Evolutionary conservation across 805 yeast species (phyloP), one percentile per base, ranked within the genome.

Genomic region (Zygosaccharomyces rouxii): DNA sequence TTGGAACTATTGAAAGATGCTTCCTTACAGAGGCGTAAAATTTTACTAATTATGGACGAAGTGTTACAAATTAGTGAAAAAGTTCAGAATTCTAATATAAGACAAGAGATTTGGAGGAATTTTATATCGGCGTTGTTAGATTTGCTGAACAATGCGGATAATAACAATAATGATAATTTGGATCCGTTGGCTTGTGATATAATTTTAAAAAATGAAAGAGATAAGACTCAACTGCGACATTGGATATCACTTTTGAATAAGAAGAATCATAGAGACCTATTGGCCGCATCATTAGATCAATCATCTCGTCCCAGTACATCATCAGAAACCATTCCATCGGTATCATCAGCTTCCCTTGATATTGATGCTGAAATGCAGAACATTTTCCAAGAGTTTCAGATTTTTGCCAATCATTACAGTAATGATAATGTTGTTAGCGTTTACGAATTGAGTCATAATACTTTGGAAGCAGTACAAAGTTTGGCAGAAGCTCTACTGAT

Each of bases 121-220:
- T 67, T 70, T 38, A 58, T 68, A 25, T 69, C 70, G 4, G 46
- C 61, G 25, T 31, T 48, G 42, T 51, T 71, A 9, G 60, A 59
- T 19, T 55, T 66, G 3, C 50, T 69, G 28, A 68, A 71, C 25
- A 68, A 63, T 25, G 44, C 51, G 19, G 59, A 56, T 23, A 45
- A 35, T 52, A 62, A 21, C 49, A 59, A 41, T 54, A 57, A 9
- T 55, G 64, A 18, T 11, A 16, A 18, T 33, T 40, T 44, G 39
- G 52, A 51, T 6, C 63, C 62, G 63, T 65, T 47, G 49, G 51
- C 61, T 7, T 48, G 48, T 35, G 67, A 64, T 41, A 57, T 62
- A 14, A 42, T 60, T 16, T 44, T 52, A 19, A 59, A 61, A 42
- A 58, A 61, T 47, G 52, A 55, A n/a, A 47, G 49, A 11, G 46